Conservation (phyloP, 2,329 filamentous ascomycete species). For the Penicillium sp. region DNA sequence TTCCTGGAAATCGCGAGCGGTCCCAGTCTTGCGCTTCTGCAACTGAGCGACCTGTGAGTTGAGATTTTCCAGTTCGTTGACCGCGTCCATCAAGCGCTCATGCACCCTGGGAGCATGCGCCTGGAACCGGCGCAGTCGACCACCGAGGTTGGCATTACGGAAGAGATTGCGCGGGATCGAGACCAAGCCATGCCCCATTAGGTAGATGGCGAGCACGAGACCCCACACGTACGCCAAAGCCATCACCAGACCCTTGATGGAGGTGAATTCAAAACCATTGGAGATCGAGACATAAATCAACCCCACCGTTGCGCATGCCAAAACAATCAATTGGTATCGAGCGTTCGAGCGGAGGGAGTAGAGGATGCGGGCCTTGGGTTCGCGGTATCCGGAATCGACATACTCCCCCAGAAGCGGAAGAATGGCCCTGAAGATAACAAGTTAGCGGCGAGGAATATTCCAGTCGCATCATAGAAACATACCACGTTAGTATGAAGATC, state of each 20-base stretch:
- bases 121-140: constrained; percentile 70
- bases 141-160: constrained; percentile 71
- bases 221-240: constrained; percentile 94
- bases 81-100: constrained; percentile 81
- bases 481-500: constrained; percentile 93
- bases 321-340: constrained; percentile 77
- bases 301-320: constrained; percentile 65
- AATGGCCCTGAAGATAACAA: constrained; percentile 60
- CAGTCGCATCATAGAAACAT: constrained; percentile 24
- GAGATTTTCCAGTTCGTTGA: constrained; percentile 71
- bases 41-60: constrained; percentile 77
- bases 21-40: constrained; percentile 73
- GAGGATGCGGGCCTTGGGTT: constrained; percentile 71
- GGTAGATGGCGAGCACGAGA: constrained; percentile 82
- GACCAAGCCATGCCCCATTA: constrained; percentile 96
- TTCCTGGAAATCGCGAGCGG: constrained; percentile 69
- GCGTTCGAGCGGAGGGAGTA: constrained; percentile 86
- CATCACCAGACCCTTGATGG: constrained; percentile 82
- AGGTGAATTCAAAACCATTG: constrained; percentile 66
- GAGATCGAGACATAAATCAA: constrained; percentile 78
- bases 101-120: constrained; percentile 73
- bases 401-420: constrained; percentile 92
- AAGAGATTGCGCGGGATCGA: constrained; percentile 80
- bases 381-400: constrained; percentile 86
- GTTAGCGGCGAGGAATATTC: constrained; percentile 4